These are phyloP conservation scores for Ramaria sp. DNA, from an alignment of 768 basidiomycete species.

Conservation along the genomic window DNA sequence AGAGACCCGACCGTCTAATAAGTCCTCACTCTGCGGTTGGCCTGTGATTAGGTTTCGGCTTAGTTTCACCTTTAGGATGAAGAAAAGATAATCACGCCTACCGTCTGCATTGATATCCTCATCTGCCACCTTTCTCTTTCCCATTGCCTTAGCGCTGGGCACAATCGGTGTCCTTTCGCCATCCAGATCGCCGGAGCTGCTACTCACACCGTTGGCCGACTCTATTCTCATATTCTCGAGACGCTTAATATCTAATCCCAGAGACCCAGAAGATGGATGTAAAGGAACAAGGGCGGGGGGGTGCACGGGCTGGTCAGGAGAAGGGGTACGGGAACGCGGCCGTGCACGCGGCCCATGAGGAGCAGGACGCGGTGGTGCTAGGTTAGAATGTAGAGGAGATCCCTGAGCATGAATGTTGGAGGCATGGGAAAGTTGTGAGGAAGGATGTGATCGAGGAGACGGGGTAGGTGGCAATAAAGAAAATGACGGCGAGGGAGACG, in stretches of 20 bases:
- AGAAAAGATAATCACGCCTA: slow-evolving; percentile 20
- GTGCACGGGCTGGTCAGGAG: slow-evolving; percentile 33
- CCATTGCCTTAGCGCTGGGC: slow-evolving; percentile 82
- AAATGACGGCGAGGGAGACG: slow-evolving; percentile 19
- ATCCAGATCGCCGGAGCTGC: neutral
- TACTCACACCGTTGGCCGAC: neutral
- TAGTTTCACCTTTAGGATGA: slow-evolving; percentile 6
- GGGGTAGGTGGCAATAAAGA: slow-evolving; percentile 29
- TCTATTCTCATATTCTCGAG: neutral
- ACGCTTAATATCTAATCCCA: slow-evolving; percentile 4
- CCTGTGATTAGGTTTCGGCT: neutral
- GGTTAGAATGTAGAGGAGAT: slow-evolving; percentile 18
- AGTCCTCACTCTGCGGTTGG: slow-evolving; percentile 13
- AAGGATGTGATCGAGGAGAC: slow-evolving; percentile 10
- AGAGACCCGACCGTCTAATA: slow-evolving; percentile 18
- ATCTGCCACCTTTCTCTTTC: slow-evolving; percentile 63
- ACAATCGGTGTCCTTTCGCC: slow-evolving; percentile 25
- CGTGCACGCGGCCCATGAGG: slow-evolving; percentile 57
- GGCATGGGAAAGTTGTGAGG: slow-evolving; percentile 15
- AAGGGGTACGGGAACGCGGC: slow-evolving; percentile 55
- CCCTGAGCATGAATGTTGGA: slow-evolving; percentile 11
- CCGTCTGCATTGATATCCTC: slow-evolving; percentile 34
- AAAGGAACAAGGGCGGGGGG: neutral
- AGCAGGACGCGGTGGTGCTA: slow-evolving; percentile 52
- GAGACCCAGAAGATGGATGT: neutral